These are phyloP conservation scores for Daldinia eschscholtzii DNA, from an alignment of 2,329 filamentous ascomycete species.

Conservation along the genomic window DNA sequence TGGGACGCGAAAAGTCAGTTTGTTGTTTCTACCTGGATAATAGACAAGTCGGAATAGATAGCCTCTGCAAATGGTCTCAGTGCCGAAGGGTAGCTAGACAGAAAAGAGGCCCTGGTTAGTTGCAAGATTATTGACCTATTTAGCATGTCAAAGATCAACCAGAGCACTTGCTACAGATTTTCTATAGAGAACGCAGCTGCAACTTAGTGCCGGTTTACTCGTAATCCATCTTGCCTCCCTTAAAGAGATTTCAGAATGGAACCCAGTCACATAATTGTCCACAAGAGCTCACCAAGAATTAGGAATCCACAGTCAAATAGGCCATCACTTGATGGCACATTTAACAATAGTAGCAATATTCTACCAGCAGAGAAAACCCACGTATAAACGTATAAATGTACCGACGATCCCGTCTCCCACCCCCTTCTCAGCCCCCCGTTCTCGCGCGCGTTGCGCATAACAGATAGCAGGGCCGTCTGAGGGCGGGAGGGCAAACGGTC, in stretches of 20 bases:
- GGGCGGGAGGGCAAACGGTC: conserved; percentile 60
- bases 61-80: too few relatives aligned
- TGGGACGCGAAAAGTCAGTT: too few relatives aligned
- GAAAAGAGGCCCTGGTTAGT: too few relatives aligned
- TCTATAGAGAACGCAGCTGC: too few relatives aligned
- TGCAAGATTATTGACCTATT: too few relatives aligned
- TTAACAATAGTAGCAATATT: not conserved
- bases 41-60: too few relatives aligned
- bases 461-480: conserved; percentile 56
- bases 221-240: not conserved
- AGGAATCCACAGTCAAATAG: not conserved
- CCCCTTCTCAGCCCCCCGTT: conserved; percentile 42
- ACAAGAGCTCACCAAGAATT: not conserved
- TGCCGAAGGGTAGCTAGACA: too few relatives aligned
- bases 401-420: conserved; percentile 58
- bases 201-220: not conserved
- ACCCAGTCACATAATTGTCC: not conserved
- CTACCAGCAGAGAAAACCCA: not conserved
- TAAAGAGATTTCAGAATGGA: not conserved
- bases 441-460: conserved; percentile 36
- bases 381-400: conserved; percentile 53
- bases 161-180: too few relatives aligned
- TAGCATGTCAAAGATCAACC: too few relatives aligned
- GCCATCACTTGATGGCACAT: not conserved
- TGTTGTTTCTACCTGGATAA: too few relatives aligned